Percentiles rank a stretch among this genome's conserved stretches.
These are phyloP conservation scores for Akanthomyces muscarius DNA, from an alignment of 2,329 filamentous ascomycete species.

Conservation along the genomic window DNA sequence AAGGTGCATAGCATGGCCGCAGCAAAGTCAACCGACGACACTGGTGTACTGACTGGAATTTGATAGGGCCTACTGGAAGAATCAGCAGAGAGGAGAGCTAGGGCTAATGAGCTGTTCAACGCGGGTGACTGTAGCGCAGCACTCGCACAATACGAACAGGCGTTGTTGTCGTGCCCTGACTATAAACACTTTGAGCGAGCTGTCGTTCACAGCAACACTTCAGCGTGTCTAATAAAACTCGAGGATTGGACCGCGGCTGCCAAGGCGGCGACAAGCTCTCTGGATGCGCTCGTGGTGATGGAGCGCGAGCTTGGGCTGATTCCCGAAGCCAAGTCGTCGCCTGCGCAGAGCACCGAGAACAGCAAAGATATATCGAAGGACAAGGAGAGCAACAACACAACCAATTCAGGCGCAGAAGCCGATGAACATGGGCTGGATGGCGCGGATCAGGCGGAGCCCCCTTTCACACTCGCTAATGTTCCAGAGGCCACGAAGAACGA, in stretches of 20 bases:
- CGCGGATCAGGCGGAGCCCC: slow-evolving; percentile 30
- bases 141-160: slow-evolving; percentile 77
- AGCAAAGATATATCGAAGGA: slow-evolving; percentile 26
- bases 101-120: slow-evolving; percentile 77
- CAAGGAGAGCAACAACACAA: slow-evolving; percentile 32
- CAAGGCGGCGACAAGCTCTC: slow-evolving; percentile 64
- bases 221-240: slow-evolving; percentile 82
- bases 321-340: slow-evolving; percentile 39
- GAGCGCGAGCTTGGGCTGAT: slow-evolving; percentile 30
- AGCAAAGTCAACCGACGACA: no score
- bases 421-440: not conserved
- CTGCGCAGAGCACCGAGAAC: slow-evolving; percentile 22
- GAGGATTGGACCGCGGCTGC: slow-evolving; percentile 81
- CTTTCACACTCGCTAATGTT: slow-evolving; percentile 22
- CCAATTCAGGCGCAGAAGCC: no score
- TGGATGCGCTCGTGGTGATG: slow-evolving; percentile 57
- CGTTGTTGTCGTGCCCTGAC: slow-evolving; percentile 71
- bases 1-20: not conserved
- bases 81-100: slow-evolving; percentile 67
- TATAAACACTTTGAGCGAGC: slow-evolving; percentile 87
- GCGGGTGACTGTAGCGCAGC: slow-evolving; percentile 70
- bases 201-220: slow-evolving; percentile 82
- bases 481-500: slow-evolving; percentile 42
- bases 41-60: not conserved
- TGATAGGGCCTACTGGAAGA: slow-evolving; percentile 62